Evolutionary conservation across 371 early-diverging fungal species (phyloP).

Genomic region (Mortierella sp.): DNA sequence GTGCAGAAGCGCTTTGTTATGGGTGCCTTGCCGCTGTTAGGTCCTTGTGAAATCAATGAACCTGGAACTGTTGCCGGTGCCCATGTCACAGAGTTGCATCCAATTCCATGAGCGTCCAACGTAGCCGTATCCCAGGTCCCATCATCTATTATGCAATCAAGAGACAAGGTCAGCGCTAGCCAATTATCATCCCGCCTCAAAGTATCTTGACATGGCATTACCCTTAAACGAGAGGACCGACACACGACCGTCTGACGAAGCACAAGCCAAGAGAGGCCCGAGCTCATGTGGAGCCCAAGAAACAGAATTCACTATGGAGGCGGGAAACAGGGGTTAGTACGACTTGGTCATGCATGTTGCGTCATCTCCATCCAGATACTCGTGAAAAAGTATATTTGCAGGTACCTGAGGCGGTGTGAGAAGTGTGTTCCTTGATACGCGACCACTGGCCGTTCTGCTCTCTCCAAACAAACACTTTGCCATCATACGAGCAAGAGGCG

Average conservation of each 20-base stretch:
- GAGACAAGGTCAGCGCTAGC: background rate
- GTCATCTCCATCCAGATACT: background rate
- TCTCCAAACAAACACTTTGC: slow-evolving; percentile 94
- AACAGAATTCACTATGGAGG: slow-evolving; percentile 86
- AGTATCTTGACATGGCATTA: slow-evolving; percentile 45
- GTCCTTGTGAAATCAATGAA: slow-evolving; percentile 72
- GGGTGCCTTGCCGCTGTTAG: slow-evolving; percentile 68
- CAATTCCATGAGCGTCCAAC: slow-evolving; percentile 92
- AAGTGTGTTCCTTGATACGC: slow-evolving; percentile 89
- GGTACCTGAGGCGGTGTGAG: slow-evolving; percentile 89
- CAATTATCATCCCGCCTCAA: background rate
- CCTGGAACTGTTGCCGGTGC: slow-evolving; percentile 91
- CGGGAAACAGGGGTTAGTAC: background rate
- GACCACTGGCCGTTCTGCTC: slow-evolving; percentile 89
- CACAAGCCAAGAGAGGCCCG: slow-evolving; percentile 92
- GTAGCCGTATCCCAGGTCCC: slow-evolving; percentile 81
- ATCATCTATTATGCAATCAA: too few species aligned
- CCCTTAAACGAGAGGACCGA: slow-evolving; percentile 92
- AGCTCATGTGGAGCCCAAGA: slow-evolving; percentile 98
- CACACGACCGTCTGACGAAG: slow-evolving; percentile 96
- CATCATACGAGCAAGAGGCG: slow-evolving; percentile 97
- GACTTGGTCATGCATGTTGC: too few species aligned
- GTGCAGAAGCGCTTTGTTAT: slow-evolving; percentile 87
- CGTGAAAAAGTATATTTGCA: background rate
- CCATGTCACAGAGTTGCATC: slow-evolving; percentile 95